phyloP scores from a whole-genome alignment of 495 filamentous ascomycete genomes.

The Penicillium atrosanguineum region DNA sequence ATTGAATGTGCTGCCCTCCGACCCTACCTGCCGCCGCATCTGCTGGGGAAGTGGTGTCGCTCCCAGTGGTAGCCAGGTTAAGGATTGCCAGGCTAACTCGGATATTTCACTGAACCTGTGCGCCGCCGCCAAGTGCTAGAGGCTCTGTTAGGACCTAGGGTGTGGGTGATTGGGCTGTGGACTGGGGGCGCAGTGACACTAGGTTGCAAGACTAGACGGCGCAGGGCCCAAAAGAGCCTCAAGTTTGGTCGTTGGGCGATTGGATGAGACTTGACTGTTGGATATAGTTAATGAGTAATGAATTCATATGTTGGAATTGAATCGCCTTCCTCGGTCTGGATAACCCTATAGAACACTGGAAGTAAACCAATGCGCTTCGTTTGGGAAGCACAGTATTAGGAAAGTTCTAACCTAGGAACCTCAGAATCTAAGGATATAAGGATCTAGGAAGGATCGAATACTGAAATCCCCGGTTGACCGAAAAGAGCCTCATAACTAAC shows the following conservation, averaged over 20 bases:
- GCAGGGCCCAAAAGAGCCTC: background rate
- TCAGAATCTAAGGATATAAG: no score
- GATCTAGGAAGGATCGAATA: no score
- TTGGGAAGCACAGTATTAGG: no score
- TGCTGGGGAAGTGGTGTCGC: slow-evolving; percentile 49
- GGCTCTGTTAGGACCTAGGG: background rate
- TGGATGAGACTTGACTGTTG: background rate
- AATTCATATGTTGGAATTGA: background rate
- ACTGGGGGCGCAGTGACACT: background rate
- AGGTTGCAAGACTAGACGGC: background rate
- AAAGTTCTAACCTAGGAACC: no score
- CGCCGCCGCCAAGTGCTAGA: slow-evolving; percentile 24
- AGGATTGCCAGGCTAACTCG: slow-evolving; percentile 37
- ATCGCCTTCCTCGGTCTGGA: slow-evolving; percentile 1
- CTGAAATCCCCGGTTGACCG: no score
- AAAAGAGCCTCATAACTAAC: no score
- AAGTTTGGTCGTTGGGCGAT: background rate
- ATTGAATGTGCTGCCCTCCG: slow-evolving; percentile 37
- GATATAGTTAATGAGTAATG: background rate
- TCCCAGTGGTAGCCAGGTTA: slow-evolving; percentile 52
- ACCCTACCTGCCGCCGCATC: slow-evolving; percentile 43
- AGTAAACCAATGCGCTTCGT: no score
- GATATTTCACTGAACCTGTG: slow-evolving; percentile 36
- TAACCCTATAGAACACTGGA: no score
- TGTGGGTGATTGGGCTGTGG: background rate